phyloP scores from a whole-genome alignment of 2,329 filamentous ascomycete genomes.

The Chrysosporium queenslandicum region DNA sequence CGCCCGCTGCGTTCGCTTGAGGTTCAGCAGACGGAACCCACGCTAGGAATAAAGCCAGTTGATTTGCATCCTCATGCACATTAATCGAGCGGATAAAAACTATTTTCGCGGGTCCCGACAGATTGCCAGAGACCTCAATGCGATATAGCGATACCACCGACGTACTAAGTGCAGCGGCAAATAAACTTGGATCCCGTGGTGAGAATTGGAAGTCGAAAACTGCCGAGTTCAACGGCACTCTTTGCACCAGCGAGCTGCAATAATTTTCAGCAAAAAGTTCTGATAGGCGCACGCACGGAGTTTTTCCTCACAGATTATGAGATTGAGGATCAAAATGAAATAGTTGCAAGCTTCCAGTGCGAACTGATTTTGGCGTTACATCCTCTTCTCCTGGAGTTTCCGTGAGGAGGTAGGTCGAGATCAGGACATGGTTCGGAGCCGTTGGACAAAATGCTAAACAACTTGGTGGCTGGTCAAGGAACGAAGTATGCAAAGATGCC shows the following conservation, averaged over 20 bases:
- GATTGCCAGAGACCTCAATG: conserved; percentile 18
- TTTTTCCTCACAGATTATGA: conserved; percentile 24
- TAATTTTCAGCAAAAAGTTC: conserved; percentile 18
- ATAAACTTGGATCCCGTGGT: conserved; percentile 44
- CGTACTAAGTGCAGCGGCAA: conserved; percentile 71
- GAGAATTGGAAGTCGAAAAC: conserved; percentile 81
- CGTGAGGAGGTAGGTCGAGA: conserved; percentile 72
- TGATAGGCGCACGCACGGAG: conserved; percentile 13
- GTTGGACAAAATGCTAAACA: conserved; percentile 37
- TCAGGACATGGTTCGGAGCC: conserved; percentile 56
- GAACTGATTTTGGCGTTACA: conserved; percentile 43
- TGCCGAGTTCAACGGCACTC: conserved; percentile 55
- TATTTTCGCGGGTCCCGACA: conserved; percentile 19
- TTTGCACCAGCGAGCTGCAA: conserved; percentile 48
- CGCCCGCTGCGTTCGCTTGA: conserved; percentile 19
- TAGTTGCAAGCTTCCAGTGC: conserved; percentile 64
- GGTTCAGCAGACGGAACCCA: conserved; percentile 51
- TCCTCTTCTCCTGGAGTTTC: conserved; percentile 25
- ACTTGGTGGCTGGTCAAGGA: conserved; percentile 37
- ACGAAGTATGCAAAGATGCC: conserved; percentile 27
- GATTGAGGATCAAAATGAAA: conserved; percentile 43
- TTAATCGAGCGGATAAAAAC: conserved; percentile 36
- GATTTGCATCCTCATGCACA: conserved; percentile 44
- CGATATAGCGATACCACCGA: conserved; percentile 36
- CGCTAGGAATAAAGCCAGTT: conserved; percentile 60